Base-by-base conservation (phyloP, 2,329 filamentous ascomycete species). In the Aspergillus proliferans region DNA sequence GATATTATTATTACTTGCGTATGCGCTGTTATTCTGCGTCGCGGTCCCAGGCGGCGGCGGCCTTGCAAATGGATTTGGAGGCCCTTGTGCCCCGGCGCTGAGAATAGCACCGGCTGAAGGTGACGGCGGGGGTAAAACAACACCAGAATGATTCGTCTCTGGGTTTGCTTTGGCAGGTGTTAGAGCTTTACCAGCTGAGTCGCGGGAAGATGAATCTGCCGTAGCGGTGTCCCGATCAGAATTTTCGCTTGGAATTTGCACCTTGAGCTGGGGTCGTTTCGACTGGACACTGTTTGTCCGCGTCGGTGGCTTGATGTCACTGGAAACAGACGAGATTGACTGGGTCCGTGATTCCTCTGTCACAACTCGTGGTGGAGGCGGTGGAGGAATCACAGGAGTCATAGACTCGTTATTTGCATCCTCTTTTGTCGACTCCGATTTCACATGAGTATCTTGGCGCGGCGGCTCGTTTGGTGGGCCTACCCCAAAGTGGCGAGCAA, bases 31-130 rank as follows among this genome's bases (percentile, higher is more conserved):
- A 45, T 69, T 68, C 36, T 75, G 62, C 8, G 64, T 54, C 36
- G 60, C 58, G 42, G 64, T 51, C 14, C 56, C 63, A n/a, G 90
- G 88, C 4, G 87, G 89, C 22, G 85, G 81, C 1, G 92, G 93
- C 39, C 92, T 81, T 6, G 93, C 93, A 67, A 97, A 98, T 0
- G 93, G 93, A 66, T 98, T 98, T 2, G 90, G 90, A 12, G 93
- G 93, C 0, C 93, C 93, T 34, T 85, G 86, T 7, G 93, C 92
- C 38, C 93, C 93, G 0, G 93, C 93, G 43, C 90, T 95, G 48
- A 96, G 76, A 6, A 97, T 76, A 2, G 89, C 83, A 19, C 87
- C 87, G 2, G 89, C 87, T 26, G 89, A 95, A 0, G 93, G 92
- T 1, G 93, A 96, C 0, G 93, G 93, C 6, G 92, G 92, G 15